phyloP scores from a whole-genome alignment of 148 eudicot genomes.

The Tetragonia tetragonoides region DNA sequence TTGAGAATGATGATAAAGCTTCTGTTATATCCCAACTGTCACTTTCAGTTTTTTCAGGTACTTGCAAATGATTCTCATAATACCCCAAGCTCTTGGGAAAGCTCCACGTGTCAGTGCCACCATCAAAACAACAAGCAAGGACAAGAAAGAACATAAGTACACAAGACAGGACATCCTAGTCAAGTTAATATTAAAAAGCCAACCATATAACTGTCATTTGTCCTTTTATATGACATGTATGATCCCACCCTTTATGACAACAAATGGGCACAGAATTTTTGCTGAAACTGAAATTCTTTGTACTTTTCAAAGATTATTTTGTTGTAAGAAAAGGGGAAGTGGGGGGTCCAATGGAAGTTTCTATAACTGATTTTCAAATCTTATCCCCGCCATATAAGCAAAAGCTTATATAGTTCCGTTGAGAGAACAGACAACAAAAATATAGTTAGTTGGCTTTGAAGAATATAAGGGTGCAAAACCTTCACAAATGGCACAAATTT shows the following conservation, averaged over 20 bases:
- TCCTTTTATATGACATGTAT: conserved; percentile 7
- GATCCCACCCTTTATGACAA: conserved; percentile 12
- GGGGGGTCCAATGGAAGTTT: conserved; percentile 1
- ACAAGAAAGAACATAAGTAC: no score
- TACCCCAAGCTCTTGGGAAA: no score
- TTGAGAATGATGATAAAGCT: no score
- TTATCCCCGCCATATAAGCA: conserved; percentile 1
- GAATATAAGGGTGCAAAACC: neutral
- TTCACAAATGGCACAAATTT: neutral
- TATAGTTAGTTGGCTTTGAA: neutral
- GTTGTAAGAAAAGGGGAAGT: neutral
- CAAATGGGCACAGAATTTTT: conserved; percentile 5
- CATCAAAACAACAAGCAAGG: no score
- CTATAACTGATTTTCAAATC: conserved; percentile 12
- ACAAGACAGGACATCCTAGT: no score
- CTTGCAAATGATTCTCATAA: no score
- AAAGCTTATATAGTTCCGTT: neutral
- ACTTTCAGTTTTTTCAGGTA: no score
- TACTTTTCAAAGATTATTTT: conserved; percentile 8
- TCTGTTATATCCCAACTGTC: no score
- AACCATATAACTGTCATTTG: conserved; percentile 7
- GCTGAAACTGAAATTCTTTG: neutral
- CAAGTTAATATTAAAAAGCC: no score
- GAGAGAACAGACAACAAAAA: neutral
- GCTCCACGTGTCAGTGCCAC: no score